phyloP scores from a whole-genome alignment of 176 grass and related monocot species.

The Triticum timopheevii region DNA sequence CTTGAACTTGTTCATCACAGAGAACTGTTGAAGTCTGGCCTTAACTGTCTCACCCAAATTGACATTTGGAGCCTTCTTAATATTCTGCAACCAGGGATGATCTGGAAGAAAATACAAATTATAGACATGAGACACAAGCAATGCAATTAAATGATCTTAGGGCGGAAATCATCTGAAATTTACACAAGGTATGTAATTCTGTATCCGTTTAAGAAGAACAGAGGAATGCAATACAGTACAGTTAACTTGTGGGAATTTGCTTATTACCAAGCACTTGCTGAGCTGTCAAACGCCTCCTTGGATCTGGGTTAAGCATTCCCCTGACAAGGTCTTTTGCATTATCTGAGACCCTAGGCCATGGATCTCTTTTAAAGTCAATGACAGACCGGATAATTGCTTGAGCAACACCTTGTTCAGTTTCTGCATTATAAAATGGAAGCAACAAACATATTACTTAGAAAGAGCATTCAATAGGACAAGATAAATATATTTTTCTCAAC shows the following conservation, averaged over 20 bases:
- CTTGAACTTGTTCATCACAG: slow-evolving; percentile 98
- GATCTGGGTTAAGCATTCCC: slow-evolving; percentile 86
- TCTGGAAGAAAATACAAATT: slow-evolving; percentile 49
- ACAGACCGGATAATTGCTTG: slow-evolving; percentile 85
- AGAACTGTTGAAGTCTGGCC: slow-evolving; percentile 93
- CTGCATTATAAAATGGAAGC: slow-evolving; percentile 49
- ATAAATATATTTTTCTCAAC: not conserved
- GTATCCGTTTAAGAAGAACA: slow-evolving; percentile 18
- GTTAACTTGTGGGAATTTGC: not conserved
- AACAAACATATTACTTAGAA: slow-evolving; percentile 18
- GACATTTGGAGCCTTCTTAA: slow-evolving; percentile 96
- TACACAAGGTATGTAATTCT: not conserved
- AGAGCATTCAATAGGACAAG: not conserved
- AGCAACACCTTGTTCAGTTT: slow-evolving; percentile 95
- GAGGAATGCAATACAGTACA: slow-evolving; percentile 1
- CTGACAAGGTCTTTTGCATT: slow-evolving; percentile 82
- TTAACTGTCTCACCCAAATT: slow-evolving; percentile 87
- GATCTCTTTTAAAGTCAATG: slow-evolving; percentile 88
- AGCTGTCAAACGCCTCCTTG: slow-evolving; percentile 62
- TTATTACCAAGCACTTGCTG: slow-evolving; percentile 89
- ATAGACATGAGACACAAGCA: not conserved
- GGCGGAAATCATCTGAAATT: not conserved
- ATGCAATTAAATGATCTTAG: not conserved
- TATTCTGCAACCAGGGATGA: slow-evolving; percentile 92
- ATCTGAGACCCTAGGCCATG: slow-evolving; percentile 89